Conservation (phyloP, 352 stramenopile genomes). For the Elongisporangium anandrum region DNA sequence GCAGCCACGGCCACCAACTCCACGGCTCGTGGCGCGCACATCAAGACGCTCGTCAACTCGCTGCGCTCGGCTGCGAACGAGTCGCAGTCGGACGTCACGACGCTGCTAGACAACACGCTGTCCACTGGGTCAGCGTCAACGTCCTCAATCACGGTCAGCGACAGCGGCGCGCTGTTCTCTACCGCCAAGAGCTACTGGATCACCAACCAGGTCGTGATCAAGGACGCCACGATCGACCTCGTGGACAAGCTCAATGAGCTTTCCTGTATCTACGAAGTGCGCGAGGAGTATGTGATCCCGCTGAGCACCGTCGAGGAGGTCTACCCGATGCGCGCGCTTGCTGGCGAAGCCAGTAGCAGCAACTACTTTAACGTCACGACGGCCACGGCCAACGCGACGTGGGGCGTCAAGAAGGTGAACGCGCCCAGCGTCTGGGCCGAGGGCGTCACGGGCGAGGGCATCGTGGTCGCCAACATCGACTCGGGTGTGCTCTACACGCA, state of each 20-base stretch:
- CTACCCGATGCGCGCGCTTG: neutral
- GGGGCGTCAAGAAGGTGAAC: conserved; percentile 31
- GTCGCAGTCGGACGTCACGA: conserved; percentile 8
- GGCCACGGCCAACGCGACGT: conserved; percentile 11
- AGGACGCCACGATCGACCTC: conserved; percentile 16
- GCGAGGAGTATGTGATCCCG: conserved; percentile 16
- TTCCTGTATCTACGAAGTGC: conserved; percentile 19
- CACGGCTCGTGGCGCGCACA: conserved; percentile 7
- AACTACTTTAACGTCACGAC: neutral
- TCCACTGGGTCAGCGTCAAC: neutral
- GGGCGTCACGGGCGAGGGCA: conserved; percentile 19
- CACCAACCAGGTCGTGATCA: conserved; percentile 30
- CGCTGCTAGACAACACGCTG: conserved; percentile 8
- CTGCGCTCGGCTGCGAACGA: conserved; percentile 4
- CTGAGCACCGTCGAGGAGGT: neutral
- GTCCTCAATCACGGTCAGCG: neutral
- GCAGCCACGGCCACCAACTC: neutral
- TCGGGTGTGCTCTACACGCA: conserved; percentile 31
- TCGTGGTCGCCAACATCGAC: conserved; percentile 38
- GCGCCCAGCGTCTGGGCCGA: conserved; percentile 26
- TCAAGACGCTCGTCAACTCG: conserved; percentile 6
- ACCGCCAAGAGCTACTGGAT: conserved; percentile 24
- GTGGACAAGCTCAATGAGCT: conserved; percentile 15
- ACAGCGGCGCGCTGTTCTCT: conserved; percentile 7
- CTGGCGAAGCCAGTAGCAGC: neutral